Conservation (phyloP, 139 green algal genomes). For the Astrephomene gubernaculifera region DNA sequence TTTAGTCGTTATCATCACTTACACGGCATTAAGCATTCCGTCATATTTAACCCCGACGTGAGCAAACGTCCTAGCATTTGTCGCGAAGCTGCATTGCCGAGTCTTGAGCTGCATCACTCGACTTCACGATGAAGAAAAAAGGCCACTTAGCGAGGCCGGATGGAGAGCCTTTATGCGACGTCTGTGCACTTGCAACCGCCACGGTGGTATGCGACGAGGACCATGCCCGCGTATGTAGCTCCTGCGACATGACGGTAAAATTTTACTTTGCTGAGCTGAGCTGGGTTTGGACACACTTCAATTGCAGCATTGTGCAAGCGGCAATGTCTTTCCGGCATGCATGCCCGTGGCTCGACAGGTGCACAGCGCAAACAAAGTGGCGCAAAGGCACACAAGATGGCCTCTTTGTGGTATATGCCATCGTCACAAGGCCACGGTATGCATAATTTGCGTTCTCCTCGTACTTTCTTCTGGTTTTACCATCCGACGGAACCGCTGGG, state of each 20-base stretch:
- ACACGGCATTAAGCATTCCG: neutral
- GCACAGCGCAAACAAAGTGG: conserved; percentile 41
- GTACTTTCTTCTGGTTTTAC: too few species aligned
- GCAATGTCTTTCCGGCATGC: neutral
- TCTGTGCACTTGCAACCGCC: neutral
- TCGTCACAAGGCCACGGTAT: conserved; percentile 29
- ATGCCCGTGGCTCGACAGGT: neutral
- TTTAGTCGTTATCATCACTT: neutral
- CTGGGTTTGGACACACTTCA: neutral
- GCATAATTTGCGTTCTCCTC: too few species aligned
- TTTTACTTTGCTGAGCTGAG: neutral
- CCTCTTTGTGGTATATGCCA: conserved; percentile 18
- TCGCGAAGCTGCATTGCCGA: neutral
- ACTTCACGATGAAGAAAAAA: conserved; percentile 24
- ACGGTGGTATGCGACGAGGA: conserved; percentile 41
- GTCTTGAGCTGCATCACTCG: neutral
- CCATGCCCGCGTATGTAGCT: conserved; percentile 16
- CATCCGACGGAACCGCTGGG: neutral
- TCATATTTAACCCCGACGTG: neutral
- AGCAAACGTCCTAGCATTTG: neutral
- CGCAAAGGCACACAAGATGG: conserved; percentile 29
- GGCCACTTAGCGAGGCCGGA: neutral
- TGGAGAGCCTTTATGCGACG: conserved; percentile 7
- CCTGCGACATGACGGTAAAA: conserved; percentile 30
- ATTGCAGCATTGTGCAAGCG: neutral